Conservation (phyloP, 257 asterid species). For the Rhazya stricta region DNA sequence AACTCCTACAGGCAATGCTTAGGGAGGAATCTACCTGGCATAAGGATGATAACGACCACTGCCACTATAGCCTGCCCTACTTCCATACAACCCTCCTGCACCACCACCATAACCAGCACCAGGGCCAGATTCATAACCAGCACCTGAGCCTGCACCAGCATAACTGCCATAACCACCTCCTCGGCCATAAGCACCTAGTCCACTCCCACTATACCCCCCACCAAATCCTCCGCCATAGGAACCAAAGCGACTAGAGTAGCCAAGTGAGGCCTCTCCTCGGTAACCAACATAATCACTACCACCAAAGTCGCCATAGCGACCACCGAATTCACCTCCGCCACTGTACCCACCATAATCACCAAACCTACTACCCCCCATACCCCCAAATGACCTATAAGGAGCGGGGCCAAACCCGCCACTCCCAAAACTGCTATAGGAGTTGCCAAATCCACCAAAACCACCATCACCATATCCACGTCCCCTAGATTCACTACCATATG, state of each 20-base stretch:
- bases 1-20: slow-evolving; percentile 59
- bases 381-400: slow-evolving; percentile 84
- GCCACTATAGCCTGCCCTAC: slow-evolving; percentile 94
- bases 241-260: slow-evolving; percentile 73
- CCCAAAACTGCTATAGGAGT: slow-evolving; percentile 63
- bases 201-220: slow-evolving; percentile 66
- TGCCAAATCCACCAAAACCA: slow-evolving; percentile 62
- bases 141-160: slow-evolving; percentile 54
- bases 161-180: slow-evolving; percentile 54
- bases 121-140: slow-evolving; percentile 78
- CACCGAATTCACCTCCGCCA: slow-evolving; percentile 66
- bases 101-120: slow-evolving; percentile 72
- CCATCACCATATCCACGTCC: slow-evolving; percentile 70
- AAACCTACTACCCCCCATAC: slow-evolving; percentile 73
- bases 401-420: slow-evolving; percentile 85
- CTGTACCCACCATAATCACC: slow-evolving; percentile 73
- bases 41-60: slow-evolving; percentile 93
- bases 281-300: slow-evolving; percentile 70
- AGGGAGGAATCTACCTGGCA: slow-evolving; percentile 66
- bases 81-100: slow-evolving; percentile 78
- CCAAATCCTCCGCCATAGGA: slow-evolving; percentile 70
- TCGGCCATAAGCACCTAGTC: slow-evolving; percentile 76
- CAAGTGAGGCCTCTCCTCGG: slow-evolving; percentile 70
- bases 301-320: slow-evolving; percentile 74
- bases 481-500: slow-evolving; percentile 93